phyloP scores from a whole-genome alignment of 257 asterid genomes.

The Petrea volubilis region DNA sequence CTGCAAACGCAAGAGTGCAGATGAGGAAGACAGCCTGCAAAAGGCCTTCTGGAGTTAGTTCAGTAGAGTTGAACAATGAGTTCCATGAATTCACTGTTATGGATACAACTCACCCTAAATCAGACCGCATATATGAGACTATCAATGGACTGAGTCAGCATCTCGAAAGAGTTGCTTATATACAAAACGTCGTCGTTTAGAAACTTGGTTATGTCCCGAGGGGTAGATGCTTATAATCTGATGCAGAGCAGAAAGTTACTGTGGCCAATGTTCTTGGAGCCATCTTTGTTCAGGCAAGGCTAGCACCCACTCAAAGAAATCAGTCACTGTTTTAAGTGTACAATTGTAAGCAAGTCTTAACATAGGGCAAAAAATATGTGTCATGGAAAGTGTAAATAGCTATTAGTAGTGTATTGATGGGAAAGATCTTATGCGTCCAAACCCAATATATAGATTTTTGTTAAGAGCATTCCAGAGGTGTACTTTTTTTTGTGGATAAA shows the following conservation, averaged over 20 bases:
- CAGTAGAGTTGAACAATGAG: constrained; percentile 50
- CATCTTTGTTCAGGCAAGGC: constrained; percentile 5
- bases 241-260: not conserved
- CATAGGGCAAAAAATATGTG: not conserved
- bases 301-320: not conserved
- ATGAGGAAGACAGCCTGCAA: constrained; percentile 45
- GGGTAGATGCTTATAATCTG: not conserved
- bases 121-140: constrained; percentile 57
- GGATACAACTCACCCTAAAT: constrained; percentile 65
- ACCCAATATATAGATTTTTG: too few species aligned
- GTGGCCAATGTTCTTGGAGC: not conserved
- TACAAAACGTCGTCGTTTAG: constrained; percentile 25
- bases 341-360: constrained; percentile 1
- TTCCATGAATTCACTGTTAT: constrained; percentile 62
- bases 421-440: not conserved
- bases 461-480: too few species aligned
- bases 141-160: constrained; percentile 52
- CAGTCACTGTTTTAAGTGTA: constrained; percentile 13
- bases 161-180: constrained; percentile 42
- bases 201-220: not conserved
- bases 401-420: constrained; percentile 16
- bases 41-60: constrained; percentile 60
- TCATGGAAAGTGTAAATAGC: constrained; percentile 22
- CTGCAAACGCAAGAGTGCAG: constrained; percentile 51
- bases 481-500: too few species aligned